Evolutionary conservation across 2,329 filamentous ascomycete genomes (phyloP).

Genomic region (Verticillium alfalfae): DNA sequence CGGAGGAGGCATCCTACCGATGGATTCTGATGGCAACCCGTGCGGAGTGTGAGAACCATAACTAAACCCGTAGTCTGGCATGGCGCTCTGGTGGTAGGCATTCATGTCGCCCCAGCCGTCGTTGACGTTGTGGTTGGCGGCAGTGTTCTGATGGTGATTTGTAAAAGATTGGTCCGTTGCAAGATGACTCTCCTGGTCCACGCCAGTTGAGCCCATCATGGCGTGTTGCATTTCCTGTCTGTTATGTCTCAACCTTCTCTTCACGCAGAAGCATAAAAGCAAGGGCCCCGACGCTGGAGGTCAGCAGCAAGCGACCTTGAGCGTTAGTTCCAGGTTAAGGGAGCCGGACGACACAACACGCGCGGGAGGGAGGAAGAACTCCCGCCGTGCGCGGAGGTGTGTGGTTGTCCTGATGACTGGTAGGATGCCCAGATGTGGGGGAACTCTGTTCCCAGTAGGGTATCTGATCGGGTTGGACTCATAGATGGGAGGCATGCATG

Average conservation of each 20-base stretch:
- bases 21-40: conserved; percentile 42
- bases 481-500: conserved; percentile 44
- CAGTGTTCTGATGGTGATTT: conserved; percentile 27
- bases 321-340: conserved; percentile 5
- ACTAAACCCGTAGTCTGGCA: conserved; percentile 60
- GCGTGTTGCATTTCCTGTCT: conserved; percentile 33
- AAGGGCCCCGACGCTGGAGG: not conserved
- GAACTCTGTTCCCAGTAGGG: conserved; percentile 21
- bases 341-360: not conserved
- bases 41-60: conserved; percentile 50
- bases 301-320: conserved; percentile 1
- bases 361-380: conserved; percentile 6
- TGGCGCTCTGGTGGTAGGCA: conserved; percentile 63
- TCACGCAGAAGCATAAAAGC: not conserved
- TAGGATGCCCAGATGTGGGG: conserved; percentile 19
- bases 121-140: conserved; percentile 35
- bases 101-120: conserved; percentile 52
- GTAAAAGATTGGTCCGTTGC: conserved; percentile 27
- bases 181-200: conserved; percentile 40
- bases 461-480: conserved; percentile 27
- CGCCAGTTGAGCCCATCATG: conserved; percentile 34
- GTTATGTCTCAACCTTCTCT: not conserved
- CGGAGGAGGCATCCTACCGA: conserved; percentile 51
- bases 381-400: conserved; percentile 5
- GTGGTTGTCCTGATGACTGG: conserved; percentile 7